These are phyloP conservation scores for Aspergillus neoniger DNA, from an alignment of 2,329 filamentous ascomycete species.

Conservation along the genomic window DNA sequence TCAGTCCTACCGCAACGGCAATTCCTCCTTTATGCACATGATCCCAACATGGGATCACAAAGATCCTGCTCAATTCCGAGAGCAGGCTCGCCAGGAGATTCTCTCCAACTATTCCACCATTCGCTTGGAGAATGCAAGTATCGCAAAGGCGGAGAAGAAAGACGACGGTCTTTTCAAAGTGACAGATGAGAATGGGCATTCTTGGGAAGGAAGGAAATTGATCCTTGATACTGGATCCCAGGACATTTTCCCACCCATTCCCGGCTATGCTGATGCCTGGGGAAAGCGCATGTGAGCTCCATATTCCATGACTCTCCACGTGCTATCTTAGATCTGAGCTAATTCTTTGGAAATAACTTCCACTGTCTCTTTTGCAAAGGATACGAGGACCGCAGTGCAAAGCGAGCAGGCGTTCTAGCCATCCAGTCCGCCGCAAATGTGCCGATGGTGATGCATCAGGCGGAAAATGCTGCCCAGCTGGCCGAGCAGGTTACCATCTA, in stretches of 20 bases:
- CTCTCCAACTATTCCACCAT: background rate
- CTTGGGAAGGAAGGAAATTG: constrained; percentile 55
- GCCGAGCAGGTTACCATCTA: constrained; percentile 53
- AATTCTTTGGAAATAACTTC: constrained; percentile 40
- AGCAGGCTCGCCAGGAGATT: constrained; percentile 1
- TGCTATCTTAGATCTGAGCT: no score
- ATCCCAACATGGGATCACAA: constrained; percentile 42
- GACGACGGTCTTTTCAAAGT: background rate
- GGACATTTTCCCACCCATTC: constrained; percentile 54
- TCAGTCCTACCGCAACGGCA: constrained; percentile 45
- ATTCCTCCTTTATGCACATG: constrained; percentile 49
- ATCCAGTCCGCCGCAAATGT: constrained; percentile 37
- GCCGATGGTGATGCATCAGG: constrained; percentile 43
- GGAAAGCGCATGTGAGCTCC: constrained; percentile 48
- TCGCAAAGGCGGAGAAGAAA: background rate
- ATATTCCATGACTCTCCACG: no score
- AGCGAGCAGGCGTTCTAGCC: constrained; percentile 52
- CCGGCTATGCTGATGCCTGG: constrained; percentile 59
- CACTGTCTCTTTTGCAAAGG: constrained; percentile 65
- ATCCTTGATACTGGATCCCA: constrained; percentile 57
- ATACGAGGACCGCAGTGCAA: constrained; percentile 56
- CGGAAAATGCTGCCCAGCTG: constrained; percentile 49
- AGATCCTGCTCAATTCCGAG: constrained; percentile 30
- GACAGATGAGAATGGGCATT: constrained; percentile 44
- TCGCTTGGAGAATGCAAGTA: background rate